These are phyloP conservation scores for Aphanomyces astaci DNA, from an alignment of 352 stramenopile species.

Conservation along the genomic window DNA sequence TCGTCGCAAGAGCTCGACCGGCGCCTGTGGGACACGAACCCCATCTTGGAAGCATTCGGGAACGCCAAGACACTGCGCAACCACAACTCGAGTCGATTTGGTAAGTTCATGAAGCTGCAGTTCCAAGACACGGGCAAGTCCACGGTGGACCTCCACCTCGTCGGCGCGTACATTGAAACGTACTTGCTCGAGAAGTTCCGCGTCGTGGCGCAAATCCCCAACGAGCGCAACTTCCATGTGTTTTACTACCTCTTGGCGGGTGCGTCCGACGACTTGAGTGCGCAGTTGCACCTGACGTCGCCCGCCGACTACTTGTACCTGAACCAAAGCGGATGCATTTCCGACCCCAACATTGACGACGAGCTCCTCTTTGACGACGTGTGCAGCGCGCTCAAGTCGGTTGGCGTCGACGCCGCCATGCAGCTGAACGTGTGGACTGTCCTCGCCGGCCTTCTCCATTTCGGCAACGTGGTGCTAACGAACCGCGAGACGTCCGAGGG, in stretches of 20 bases:
- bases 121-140: constrained; percentile 47
- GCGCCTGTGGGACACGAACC: constrained; percentile 82
- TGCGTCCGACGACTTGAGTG: constrained; percentile 47
- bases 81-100: constrained; percentile 82
- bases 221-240: constrained; percentile 88
- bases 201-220: constrained; percentile 76
- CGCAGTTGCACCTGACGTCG: constrained; percentile 48
- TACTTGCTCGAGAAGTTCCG: constrained; percentile 87
- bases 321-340: constrained; percentile 80
- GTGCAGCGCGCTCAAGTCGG: constrained; percentile 58
- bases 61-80: constrained; percentile 86
- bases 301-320: constrained; percentile 67
- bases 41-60: constrained; percentile 80
- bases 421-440: constrained; percentile 76
- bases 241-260: constrained; percentile 85
- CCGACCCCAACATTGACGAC: constrained; percentile 80
- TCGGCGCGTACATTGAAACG: constrained; percentile 78
- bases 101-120: constrained; percentile 88
- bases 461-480: constrained; percentile 72
- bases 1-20: constrained; percentile 77
- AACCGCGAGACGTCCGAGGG: constrained; percentile 74
- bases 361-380: constrained; percentile 83
- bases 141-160: constrained; percentile 61
- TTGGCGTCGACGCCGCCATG: constrained; percentile 55
- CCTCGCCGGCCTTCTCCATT: constrained; percentile 63